These are phyloP conservation scores for Simplicillium aogashimaense DNA, from an alignment of 2,329 filamentous ascomycete genomes.

Conservation along the genomic window DNA sequence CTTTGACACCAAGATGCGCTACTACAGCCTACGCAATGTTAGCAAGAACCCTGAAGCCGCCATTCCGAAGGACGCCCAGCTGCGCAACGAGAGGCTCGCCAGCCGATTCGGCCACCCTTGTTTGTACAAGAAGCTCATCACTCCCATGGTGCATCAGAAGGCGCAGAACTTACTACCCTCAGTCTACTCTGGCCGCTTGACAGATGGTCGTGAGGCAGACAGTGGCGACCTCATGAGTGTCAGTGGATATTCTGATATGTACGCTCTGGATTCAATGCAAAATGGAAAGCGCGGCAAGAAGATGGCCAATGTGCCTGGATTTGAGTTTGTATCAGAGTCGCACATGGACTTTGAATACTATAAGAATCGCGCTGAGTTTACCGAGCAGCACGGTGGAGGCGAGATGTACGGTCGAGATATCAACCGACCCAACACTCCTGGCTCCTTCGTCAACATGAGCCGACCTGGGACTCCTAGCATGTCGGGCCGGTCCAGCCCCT, in stretches of 20 bases:
- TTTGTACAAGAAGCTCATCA: slow-evolving; percentile 79
- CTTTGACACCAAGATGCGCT: slow-evolving; percentile 75
- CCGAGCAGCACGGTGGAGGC: slow-evolving; percentile 75
- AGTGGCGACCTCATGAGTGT: slow-evolving; percentile 45
- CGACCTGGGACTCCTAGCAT: slow-evolving; percentile 38
- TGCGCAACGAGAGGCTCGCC: slow-evolving; percentile 59
- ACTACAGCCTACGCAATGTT: slow-evolving; percentile 60
- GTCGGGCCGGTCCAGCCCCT: slow-evolving; percentile 20
- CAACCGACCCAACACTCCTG: slow-evolving; percentile 51
- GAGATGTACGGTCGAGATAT: slow-evolving; percentile 55
- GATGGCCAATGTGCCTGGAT: slow-evolving; percentile 49
- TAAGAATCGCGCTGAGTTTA: slow-evolving; percentile 84
- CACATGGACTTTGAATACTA: slow-evolving; percentile 86
- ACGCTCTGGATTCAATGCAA: slow-evolving; percentile 70
- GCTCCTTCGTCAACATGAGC: slow-evolving; percentile 40
- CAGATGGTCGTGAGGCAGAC: slow-evolving; percentile 52
- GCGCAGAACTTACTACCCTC: slow-evolving; percentile 79
- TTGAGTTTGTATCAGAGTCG: slow-evolving; percentile 81
- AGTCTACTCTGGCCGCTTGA: slow-evolving; percentile 73
- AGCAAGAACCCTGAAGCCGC: slow-evolving; percentile 32
- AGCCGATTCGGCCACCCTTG: slow-evolving; percentile 84
- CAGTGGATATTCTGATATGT: slow-evolving; percentile 74
- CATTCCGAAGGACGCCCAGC: slow-evolving; percentile 39
- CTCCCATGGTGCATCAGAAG: slow-evolving; percentile 90
- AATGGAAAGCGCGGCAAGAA: slow-evolving; percentile 36